Percentiles rank a stretch among this genome's conserved stretches.
phyloP scores from a whole-genome alignment of 345 rosid genomes.

The Gossypioides kirkii region DNA sequence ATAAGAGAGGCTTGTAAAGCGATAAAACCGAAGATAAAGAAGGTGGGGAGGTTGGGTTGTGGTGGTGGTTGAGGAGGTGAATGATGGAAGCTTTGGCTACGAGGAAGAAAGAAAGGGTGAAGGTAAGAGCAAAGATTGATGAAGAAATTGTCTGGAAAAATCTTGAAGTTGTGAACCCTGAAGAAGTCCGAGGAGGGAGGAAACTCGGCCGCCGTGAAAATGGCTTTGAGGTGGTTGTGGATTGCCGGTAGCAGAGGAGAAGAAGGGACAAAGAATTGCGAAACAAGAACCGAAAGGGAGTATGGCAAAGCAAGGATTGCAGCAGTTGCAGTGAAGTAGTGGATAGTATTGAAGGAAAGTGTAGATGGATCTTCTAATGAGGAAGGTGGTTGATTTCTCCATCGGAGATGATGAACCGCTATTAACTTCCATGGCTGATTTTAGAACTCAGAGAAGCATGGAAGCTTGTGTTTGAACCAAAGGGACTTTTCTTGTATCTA shows the following conservation, averaged over 20 bases:
- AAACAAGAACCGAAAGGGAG: conserved; percentile 50
- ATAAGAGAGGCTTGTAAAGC: conserved; percentile 49
- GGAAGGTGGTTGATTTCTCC: conserved; percentile 43
- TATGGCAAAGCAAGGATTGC: conserved; percentile 53
- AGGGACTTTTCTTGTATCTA: background rate
- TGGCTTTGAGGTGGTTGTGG: conserved; percentile 34
- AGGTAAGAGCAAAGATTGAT: conserved; percentile 56
- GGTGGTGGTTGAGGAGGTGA: conserved; percentile 25
- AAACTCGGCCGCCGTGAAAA: conserved; percentile 66
- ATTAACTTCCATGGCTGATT: conserved; percentile 8
- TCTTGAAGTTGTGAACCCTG: conserved; percentile 49
- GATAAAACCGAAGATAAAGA: conserved; percentile 32
- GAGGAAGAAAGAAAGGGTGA: conserved; percentile 67
- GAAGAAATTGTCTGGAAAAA: conserved; percentile 73
- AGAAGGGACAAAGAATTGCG: conserved; percentile 36
- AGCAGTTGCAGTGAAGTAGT: conserved; percentile 47
- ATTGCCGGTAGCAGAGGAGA: conserved; percentile 28
- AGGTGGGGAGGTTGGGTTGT: conserved; percentile 21
- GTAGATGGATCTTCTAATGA: conserved; percentile 64
- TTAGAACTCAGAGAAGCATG: background rate
- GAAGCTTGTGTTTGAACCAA: conserved; percentile 25
- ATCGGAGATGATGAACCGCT: conserved; percentile 28
- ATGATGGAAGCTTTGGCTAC: conserved; percentile 66
- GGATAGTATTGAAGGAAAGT: conserved; percentile 59
- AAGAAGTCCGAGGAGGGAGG: conserved; percentile 62